phyloP scores from a whole-genome alignment of 768 basidiomycete species.

The Pisolithus orientalis region DNA sequence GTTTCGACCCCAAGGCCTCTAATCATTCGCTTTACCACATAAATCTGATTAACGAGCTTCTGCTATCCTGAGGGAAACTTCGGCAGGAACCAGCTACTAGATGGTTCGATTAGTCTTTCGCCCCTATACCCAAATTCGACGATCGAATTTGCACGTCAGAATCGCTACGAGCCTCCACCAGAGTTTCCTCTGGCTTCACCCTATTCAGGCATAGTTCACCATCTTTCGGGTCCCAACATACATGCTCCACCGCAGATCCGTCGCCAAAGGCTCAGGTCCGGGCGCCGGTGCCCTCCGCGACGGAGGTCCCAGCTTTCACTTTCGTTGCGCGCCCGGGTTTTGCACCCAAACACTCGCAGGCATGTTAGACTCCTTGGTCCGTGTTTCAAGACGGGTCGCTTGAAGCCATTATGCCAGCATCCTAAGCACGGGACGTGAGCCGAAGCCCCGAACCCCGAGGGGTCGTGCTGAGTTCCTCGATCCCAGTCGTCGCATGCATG shows the following conservation, averaged over 20 bases:
- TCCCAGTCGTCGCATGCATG: too few relatives aligned
- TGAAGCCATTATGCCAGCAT: constrained; percentile 76
- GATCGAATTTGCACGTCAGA: constrained; percentile 97
- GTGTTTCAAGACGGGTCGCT: constrained; percentile 81
- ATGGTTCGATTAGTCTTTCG: constrained; percentile 95
- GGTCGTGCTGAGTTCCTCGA: too few relatives aligned
- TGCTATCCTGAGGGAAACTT: constrained; percentile 70
- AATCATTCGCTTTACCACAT: too few relatives aligned
- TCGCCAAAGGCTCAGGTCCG: constrained; percentile 56
- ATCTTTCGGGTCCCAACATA: too few relatives aligned
- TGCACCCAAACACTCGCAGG: constrained; percentile 71
- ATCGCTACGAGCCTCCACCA: too few relatives aligned
- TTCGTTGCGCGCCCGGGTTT: constrained; percentile 67
- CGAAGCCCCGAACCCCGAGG: too few relatives aligned
- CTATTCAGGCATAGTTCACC: too few relatives aligned
- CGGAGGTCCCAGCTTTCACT: constrained; percentile 62
- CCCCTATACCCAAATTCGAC: constrained; percentile 94
- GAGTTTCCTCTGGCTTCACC: too few relatives aligned
- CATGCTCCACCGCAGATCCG: too few relatives aligned
- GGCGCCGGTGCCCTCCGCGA: constrained; percentile 68
- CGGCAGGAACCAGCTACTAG: constrained; percentile 90
- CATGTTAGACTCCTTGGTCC: constrained; percentile 85
- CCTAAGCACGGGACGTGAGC: constrained; percentile 44
- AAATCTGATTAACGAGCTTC: too few relatives aligned
- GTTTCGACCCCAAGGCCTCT: too few relatives aligned